These are phyloP conservation scores for Botryotinia calthae DNA, from an alignment of 2,329 filamentous ascomycete species.

Conservation along the genomic window DNA sequence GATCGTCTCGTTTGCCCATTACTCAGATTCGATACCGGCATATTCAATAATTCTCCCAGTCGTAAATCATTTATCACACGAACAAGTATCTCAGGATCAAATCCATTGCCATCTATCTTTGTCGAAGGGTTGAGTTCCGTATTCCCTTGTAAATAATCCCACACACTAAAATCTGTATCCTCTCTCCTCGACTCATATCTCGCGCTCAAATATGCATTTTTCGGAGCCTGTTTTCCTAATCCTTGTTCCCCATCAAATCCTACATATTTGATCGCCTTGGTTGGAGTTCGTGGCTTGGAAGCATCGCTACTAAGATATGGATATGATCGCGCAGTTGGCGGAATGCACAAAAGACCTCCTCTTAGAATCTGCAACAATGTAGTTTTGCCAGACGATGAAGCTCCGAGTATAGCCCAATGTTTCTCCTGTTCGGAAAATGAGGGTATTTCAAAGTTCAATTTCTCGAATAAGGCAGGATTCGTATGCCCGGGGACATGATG, in stretches of 20 bases:
- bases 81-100: constrained; percentile 52
- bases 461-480: constrained; percentile 72
- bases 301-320: constrained; percentile 70
- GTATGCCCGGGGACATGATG: constrained; percentile 40
- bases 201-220: constrained; percentile 82
- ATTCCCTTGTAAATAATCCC: constrained; percentile 77
- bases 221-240: constrained; percentile 50
- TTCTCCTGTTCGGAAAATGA: constrained; percentile 50
- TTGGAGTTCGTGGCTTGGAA: constrained; percentile 54
- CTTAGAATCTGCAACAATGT: constrained; percentile 76
- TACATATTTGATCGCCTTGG: constrained; percentile 78
- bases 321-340: constrained; percentile 72
- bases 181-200: constrained; percentile 87
- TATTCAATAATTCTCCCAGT: constrained; percentile 65
- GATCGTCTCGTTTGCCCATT: constrained; percentile 90
- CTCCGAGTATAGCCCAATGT: constrained; percentile 82
- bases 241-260: constrained; percentile 78
- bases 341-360: constrained; percentile 72
- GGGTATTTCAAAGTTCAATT: constrained; percentile 68
- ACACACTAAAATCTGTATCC: constrained; percentile 80
- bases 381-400: constrained; percentile 75
- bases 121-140: constrained; percentile 75
- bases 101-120: constrained; percentile 48
- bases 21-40: constrained; percentile 86
- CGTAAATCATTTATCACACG: constrained; percentile 68